These are phyloP conservation scores for Bacidia rubella DNA, from an alignment of 495 filamentous ascomycete genomes.

Conservation along the genomic window DNA sequence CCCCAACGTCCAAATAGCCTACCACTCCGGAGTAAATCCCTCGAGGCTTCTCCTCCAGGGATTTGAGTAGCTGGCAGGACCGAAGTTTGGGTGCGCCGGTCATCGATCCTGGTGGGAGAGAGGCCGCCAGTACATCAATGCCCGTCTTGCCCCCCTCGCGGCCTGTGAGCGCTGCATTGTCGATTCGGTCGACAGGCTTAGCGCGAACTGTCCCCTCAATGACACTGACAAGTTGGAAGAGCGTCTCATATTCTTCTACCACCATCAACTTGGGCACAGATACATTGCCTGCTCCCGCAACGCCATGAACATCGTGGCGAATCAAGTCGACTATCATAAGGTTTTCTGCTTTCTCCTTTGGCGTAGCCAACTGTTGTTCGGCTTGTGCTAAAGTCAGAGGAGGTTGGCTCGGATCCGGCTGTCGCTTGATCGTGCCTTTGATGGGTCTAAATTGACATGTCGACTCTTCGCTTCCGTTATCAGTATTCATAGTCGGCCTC, in stretches of 20 bases:
- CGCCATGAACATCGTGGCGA: constrained; percentile 75
- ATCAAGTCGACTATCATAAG: constrained; percentile 97
- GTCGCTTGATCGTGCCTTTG: constrained; percentile 85
- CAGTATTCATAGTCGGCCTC: constrained; percentile 19
- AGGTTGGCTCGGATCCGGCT: constrained; percentile 16
- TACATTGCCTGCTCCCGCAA: constrained; percentile 55
- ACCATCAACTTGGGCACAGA: constrained; percentile 56
- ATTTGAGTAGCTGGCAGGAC: constrained; percentile 64
- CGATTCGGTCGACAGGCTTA: neutral
- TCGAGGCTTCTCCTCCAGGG: constrained; percentile 54
- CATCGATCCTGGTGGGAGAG: constrained; percentile 83
- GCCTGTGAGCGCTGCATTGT: neutral
- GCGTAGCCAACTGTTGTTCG: constrained; percentile 50
- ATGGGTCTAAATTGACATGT: constrained; percentile 64
- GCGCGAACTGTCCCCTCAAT: constrained; percentile 45
- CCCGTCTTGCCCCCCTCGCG: constrained; percentile 34
- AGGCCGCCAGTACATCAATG: constrained; percentile 61
- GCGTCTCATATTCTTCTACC: constrained; percentile 79
- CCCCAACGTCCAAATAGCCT: constrained; percentile 77
- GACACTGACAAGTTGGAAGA: constrained; percentile 82
- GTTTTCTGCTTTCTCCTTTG: constrained; percentile 90
- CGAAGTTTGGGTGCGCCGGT: constrained; percentile 90
- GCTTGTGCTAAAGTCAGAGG: constrained; percentile 53
- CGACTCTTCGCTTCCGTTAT: neutral
- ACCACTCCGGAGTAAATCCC: constrained; percentile 80